Base-by-base conservation (phyloP, 768 basidiomycete species). In the Leccinum imitatum region DNA sequence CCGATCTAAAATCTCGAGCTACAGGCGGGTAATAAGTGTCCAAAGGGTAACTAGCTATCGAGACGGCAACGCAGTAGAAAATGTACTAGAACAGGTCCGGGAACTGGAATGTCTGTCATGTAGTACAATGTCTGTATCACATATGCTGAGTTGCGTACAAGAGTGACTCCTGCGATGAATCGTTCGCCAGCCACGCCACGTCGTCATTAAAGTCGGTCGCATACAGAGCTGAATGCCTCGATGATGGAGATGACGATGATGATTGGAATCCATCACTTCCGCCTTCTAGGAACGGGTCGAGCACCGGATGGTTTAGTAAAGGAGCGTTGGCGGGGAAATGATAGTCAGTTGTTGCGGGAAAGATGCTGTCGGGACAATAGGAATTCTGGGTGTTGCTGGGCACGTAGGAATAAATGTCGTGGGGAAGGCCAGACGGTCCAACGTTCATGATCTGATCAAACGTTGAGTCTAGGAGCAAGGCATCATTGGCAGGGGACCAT, bases 201-300 rank as follows among this genome's bases (percentile, higher is more conserved):
- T 65, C 59, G 17, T 65, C 59, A 25, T 57, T 33, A 4, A 57
- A 60, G 51, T 60, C 51, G 27, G 53, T 27, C 25, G 56, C 27
- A 59, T 64, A 62, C 7, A 70, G 53, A 21, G 58, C 15, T 50
- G 66, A 66, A 59, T 68, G 64, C 19, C 57, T 63, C 33, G 75
- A 73, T 23, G 63, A 61, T 39, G 70, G 69, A 6, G 70, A 68
- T 50, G 69, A 66, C 33, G 60, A 67, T 13, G 58, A 57, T 11
- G 69, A 71, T 30, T 61, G 65, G 10, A 58, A 63, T 30, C 51
- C 56, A 23, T 66, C 61, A 14, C 60, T 65, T 39, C 56, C 57
- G 5, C 56, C 41, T 58, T 66, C 68, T 47, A 55, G 50, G 53
- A 68, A 68, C 11, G 59, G 59, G 19, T 62, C 65, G 21, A 59